Evolutionary conservation across 2,329 filamentous ascomycete genomes (phyloP).

Genomic region (Pochonia chlamydosporia): DNA sequence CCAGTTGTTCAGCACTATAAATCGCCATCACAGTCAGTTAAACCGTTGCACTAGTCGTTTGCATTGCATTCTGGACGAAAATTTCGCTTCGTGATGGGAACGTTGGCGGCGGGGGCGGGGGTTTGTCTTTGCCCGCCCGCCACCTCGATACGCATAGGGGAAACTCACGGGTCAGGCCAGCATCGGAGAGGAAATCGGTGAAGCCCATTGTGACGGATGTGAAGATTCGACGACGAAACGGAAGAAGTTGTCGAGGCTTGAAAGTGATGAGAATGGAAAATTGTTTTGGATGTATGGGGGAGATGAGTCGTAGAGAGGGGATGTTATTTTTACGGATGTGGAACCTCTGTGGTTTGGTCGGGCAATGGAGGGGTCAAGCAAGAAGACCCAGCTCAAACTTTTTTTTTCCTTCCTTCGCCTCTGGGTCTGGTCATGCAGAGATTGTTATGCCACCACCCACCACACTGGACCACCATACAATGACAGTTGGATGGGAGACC

Average conservation of each 20-base stretch:
- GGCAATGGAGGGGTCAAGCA: no score
- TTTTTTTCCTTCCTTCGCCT: slow-evolving; percentile 1
- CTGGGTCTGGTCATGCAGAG: no score
- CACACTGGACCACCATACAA: no score
- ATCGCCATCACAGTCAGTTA: background rate
- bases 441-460: no score
- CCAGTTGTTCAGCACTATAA: slow-evolving; percentile 61
- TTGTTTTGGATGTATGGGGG: slow-evolving; percentile 1
- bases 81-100: slow-evolving; percentile 1
- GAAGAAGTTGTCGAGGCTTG: background rate
- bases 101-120: slow-evolving; percentile 3
- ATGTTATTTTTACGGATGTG: slow-evolving; percentile 7
- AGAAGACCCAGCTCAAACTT: no score
- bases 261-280: background rate
- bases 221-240: background rate
- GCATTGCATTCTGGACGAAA: background rate
- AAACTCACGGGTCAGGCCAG: slow-evolving; percentile 41
- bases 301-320: slow-evolving; percentile 2
- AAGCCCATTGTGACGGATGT: slow-evolving; percentile 52
- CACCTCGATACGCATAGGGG: background rate
- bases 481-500: no score
- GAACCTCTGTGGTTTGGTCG: slow-evolving; percentile 9
- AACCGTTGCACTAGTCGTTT: background rate
- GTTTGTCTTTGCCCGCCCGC: background rate
- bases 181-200: slow-evolving; percentile 57